phyloP scores from a whole-genome alignment of 208 protist genomes.

The Trypanosoma mega region DNA sequence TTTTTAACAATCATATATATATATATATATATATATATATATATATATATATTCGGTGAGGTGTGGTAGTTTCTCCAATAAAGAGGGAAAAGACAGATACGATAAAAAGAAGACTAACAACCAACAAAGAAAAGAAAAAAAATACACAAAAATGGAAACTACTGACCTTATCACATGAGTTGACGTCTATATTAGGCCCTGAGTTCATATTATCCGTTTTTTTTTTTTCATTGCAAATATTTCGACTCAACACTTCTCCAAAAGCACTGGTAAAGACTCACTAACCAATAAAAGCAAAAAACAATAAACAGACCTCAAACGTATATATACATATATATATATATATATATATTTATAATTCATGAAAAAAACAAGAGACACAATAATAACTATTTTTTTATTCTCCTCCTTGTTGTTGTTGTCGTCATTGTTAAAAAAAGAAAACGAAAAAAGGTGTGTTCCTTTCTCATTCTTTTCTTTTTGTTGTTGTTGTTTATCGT shows the following conservation, averaged over 20 bases:
- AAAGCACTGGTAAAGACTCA: neutral
- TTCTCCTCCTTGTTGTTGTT: no score
- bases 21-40: no score
- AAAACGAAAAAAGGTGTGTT: neutral
- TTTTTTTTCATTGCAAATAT: no score
- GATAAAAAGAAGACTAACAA: neutral
- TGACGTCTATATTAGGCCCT: no score
- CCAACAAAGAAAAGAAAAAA: slow-evolving; percentile 17
- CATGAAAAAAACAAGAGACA: neutral
- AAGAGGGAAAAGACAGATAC: neutral
- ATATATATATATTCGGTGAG: no score
- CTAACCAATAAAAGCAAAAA: neutral
- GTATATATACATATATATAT: neutral
- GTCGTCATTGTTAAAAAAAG: no score
- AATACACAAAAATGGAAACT: slow-evolving; percentile 4
- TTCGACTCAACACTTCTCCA: no score
- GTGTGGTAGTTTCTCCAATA: no score
- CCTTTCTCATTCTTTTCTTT: neutral
- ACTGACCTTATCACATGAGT: neutral
- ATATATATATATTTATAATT: neutral
- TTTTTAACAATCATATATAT: no score
- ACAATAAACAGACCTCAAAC: neutral
- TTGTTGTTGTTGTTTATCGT: neutral
- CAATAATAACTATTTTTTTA: slow-evolving; percentile 1
- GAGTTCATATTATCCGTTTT: no score